Conservation (phyloP, 352 stramenopile species). For the Globisporangium acanthophoron region DNA sequence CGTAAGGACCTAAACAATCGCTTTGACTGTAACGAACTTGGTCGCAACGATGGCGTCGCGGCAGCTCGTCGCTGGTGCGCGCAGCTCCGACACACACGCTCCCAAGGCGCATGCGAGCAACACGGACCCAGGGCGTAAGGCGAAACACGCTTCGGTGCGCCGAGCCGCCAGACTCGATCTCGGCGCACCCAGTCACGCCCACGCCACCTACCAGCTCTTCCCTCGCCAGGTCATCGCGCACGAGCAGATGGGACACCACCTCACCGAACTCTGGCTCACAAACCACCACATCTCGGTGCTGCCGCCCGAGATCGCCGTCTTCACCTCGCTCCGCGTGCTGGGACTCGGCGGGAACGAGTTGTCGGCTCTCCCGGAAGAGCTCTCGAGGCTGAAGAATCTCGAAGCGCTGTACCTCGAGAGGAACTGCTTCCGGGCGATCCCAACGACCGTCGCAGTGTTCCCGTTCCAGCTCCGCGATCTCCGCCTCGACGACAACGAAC, state of each 20-base stretch:
- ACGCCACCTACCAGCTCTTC: conserved; percentile 27
- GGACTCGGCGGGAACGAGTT: conserved; percentile 56
- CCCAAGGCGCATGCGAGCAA: background rate
- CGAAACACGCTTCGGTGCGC: conserved; percentile 1
- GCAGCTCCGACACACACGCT: background rate
- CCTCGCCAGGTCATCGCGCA: conserved; percentile 32
- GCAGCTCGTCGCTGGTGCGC: too few relatives aligned
- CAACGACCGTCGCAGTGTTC: conserved; percentile 24
- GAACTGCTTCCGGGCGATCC: conserved; percentile 45
- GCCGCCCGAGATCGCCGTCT: conserved; percentile 38
- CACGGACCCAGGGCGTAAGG: background rate
- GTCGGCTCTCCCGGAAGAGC: conserved; percentile 32
- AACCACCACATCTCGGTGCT: conserved; percentile 46
- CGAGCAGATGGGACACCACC: conserved; percentile 23
- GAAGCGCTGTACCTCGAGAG: conserved; percentile 61
- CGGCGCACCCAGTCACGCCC: conserved; percentile 16
- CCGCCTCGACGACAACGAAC: conserved; percentile 46
- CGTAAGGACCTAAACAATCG: too few relatives aligned
- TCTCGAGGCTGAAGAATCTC: conserved; percentile 26
- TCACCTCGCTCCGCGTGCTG: conserved; percentile 45
- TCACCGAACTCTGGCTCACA: conserved; percentile 59
- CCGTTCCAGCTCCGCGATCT: conserved; percentile 38
- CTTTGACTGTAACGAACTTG: too few relatives aligned
- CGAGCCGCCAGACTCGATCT: conserved; percentile 34
- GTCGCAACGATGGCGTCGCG: too few relatives aligned